Percentiles rank a stretch among this genome's conserved stretches.
Evolutionary conservation across 768 basidiomycete genomes (phyloP).

Genomic region (Pleurotus platypus): DNA sequence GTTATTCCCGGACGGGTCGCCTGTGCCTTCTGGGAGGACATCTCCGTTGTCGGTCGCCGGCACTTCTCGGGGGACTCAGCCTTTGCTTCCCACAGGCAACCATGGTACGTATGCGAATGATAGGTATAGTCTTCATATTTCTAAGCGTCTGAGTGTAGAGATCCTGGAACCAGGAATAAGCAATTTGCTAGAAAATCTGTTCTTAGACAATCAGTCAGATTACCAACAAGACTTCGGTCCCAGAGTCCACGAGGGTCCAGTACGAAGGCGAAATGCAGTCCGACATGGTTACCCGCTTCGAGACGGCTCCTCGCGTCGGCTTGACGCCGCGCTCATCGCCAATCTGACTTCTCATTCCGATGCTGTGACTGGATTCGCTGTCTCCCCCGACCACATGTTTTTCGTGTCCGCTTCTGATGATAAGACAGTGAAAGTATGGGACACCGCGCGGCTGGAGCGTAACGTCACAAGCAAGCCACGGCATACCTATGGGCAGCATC

Average conservation of each 20-base stretch:
- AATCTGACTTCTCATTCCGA: conserved; percentile 84
- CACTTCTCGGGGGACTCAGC: conserved; percentile 45
- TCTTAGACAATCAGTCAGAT: conserved; percentile 82
- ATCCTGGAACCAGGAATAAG: conserved; percentile 88
- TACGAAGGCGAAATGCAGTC: conserved; percentile 70
- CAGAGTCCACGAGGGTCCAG: conserved; percentile 74
- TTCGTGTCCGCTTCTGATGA: conserved; percentile 94
- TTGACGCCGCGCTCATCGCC: conserved; percentile 79
- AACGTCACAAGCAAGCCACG: conserved; percentile 87
- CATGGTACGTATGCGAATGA: conserved; percentile 50
- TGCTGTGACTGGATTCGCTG: conserved; percentile 73
- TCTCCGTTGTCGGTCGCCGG: conserved; percentile 69
- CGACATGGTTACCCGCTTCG: conserved; percentile 67
- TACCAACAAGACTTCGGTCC: conserved; percentile 92
- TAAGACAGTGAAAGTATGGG: conserved; percentile 91
- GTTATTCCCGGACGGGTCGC: conserved; percentile 61
- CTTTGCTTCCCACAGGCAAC: conserved; percentile 60
- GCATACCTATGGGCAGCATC: conserved; percentile 68
- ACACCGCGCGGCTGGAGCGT: conserved; percentile 87
- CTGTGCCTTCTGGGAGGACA: conserved; percentile 71
- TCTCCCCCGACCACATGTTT: conserved; percentile 92
- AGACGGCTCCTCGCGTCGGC: conserved; percentile 54
- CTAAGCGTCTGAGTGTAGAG: conserved; percentile 43
- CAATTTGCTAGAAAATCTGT: conserved; percentile 85
- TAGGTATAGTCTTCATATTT: not conserved